Percentiles rank a stretch among this genome's conserved stretches.
Evolutionary conservation across 495 filamentous ascomycete genomes (phyloP).

Genomic region (Aspergillus wentii): DNA sequence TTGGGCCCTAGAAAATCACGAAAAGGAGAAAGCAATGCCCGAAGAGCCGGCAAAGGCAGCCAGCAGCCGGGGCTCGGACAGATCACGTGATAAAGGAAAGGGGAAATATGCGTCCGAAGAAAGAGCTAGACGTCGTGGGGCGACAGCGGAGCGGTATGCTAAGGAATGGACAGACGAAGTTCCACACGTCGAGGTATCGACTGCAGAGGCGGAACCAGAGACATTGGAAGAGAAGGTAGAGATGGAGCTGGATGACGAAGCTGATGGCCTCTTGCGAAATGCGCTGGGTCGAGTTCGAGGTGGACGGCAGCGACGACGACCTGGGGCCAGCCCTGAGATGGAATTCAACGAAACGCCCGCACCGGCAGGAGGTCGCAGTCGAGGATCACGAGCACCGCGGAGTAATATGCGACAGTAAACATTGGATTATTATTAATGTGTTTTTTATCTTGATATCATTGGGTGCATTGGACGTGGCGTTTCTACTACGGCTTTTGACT

Average conservation of each 20-base stretch:
- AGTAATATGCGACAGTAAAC: constrained; percentile 20
- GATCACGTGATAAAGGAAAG: constrained; percentile 27
- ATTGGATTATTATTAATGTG: no score
- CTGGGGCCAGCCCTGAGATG: constrained; percentile 14
- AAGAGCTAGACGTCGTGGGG: constrained; percentile 18
- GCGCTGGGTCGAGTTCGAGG: constrained; percentile 32
- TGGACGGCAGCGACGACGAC: constrained; percentile 16
- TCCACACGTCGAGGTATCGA: constrained; percentile 17
- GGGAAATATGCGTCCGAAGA: constrained; percentile 11
- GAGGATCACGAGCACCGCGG: constrained; percentile 15
- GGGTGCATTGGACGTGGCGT: no score
- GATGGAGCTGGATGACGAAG: constrained; percentile 39
- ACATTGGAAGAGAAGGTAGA: constrained; percentile 33
- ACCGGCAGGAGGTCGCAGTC: constrained; percentile 12
- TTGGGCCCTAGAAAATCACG: constrained; percentile 45
- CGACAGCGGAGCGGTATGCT: constrained; percentile 13
- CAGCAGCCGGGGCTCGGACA: constrained; percentile 14
- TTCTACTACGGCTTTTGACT: no score
- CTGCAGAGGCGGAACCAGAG: constrained; percentile 6
- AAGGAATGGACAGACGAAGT: constrained; percentile 38
- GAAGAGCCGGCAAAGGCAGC: constrained; percentile 15
- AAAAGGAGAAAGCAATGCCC: constrained; percentile 14
- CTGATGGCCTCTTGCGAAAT: constrained; percentile 30
- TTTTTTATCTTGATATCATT: no score
- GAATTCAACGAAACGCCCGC: constrained; percentile 18